Evolutionary conservation across 2,329 filamentous ascomycete genomes (phyloP).

Genomic region (Penicillium sp.): DNA sequence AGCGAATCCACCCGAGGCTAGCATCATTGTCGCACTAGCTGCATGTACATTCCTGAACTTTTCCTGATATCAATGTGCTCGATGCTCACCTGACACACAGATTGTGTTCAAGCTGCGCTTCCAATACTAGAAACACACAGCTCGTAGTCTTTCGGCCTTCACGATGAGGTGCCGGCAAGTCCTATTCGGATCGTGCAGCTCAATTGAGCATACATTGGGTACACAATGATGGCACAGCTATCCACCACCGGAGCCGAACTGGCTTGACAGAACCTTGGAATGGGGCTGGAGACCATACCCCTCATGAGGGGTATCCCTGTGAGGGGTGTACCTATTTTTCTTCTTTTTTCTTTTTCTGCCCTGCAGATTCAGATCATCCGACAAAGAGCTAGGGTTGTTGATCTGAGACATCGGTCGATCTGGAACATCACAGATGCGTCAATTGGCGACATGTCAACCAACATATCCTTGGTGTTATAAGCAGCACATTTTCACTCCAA

Average conservation of each 20-base stretch:
- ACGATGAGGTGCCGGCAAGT: neutral
- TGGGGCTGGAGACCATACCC: neutral
- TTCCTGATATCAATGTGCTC: neutral
- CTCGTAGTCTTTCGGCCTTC: too few relatives aligned
- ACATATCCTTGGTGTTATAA: neutral
- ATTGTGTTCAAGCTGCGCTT: neutral
- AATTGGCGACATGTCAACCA: neutral
- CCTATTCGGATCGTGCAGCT: neutral
- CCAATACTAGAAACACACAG: neutral
- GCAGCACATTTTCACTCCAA: neutral
- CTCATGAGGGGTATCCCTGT: neutral
- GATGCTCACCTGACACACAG: neutral
- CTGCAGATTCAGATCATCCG: neutral
- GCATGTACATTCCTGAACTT: neutral
- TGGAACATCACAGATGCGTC: neutral
- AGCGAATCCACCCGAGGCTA: neutral
- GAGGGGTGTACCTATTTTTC: neutral
- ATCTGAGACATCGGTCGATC: neutral
- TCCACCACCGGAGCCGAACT: neutral
- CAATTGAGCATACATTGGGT: neutral
- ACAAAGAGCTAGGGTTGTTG: neutral
- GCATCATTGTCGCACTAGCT: neutral
- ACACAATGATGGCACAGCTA: neutral
- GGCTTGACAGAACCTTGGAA: neutral
- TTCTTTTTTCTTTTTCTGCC: neutral